Conservation (phyloP, 495 filamentous ascomycete genomes). For the Xylaria palmicola region DNA sequence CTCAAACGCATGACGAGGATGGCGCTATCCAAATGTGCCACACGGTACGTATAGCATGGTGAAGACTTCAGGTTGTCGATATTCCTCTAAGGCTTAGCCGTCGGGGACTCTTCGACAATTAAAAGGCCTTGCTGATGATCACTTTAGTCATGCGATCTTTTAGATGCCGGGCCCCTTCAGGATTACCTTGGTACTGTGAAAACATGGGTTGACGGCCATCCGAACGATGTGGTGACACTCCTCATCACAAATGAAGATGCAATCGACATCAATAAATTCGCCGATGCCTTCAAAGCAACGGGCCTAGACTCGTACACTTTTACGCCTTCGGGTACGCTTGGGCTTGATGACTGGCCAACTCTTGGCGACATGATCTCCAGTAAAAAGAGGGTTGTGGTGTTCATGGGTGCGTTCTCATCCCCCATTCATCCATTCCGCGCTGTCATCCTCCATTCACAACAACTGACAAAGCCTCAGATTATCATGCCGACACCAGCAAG, state of each 20-base stretch:
- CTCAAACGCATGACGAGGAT: conserved; percentile 63
- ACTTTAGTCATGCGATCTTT: conserved; percentile 56
- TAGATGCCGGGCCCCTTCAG: conserved; percentile 68
- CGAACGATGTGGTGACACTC: conserved; percentile 78
- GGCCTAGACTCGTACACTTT: conserved; percentile 65
- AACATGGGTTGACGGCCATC: conserved; percentile 66
- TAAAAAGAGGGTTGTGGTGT: conserved; percentile 38
- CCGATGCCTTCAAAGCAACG: conserved; percentile 54
- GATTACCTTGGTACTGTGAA: conserved; percentile 61
- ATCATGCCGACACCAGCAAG: conserved; percentile 67
- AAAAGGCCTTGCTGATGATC: background rate
- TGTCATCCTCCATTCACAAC: background rate
- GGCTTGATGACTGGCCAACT: conserved; percentile 71
- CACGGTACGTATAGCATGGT: conserved; percentile 35
- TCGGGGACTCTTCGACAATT: too few relatives aligned
- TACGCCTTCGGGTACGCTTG: conserved; percentile 60
- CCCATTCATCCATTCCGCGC: background rate
- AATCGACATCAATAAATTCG: conserved; percentile 59
- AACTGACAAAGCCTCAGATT: conserved; percentile 49
- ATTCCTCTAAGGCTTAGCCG: too few relatives aligned
- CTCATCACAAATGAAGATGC: conserved; percentile 74
- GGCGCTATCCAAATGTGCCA: conserved; percentile 55
- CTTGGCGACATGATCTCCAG: conserved; percentile 66
- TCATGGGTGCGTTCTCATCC: conserved; percentile 32
- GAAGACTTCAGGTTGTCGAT: too few relatives aligned